These are phyloP conservation scores for Claviceps sp. DNA, from an alignment of 2,329 filamentous ascomycete species.

Conservation along the genomic window DNA sequence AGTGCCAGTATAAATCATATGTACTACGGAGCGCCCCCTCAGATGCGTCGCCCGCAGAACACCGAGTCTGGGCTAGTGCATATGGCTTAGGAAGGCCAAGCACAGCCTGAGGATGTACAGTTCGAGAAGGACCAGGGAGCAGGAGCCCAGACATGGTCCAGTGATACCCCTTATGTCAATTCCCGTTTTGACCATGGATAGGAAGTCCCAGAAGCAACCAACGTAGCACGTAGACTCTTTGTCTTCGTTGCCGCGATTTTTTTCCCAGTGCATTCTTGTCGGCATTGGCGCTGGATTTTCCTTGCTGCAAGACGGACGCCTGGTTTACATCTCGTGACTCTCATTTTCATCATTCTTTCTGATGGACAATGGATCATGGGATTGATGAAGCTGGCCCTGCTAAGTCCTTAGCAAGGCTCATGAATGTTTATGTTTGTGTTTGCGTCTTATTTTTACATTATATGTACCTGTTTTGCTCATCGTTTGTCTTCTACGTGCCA, in stretches of 20 bases:
- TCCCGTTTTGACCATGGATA: background rate
- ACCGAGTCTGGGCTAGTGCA: constrained; percentile 46
- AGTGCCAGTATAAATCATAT: constrained; percentile 49
- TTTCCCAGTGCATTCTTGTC: background rate
- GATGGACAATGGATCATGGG: too few relatives aligned
- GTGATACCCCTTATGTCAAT: constrained; percentile 12
- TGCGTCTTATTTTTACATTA: background rate
- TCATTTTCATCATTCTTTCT: too few relatives aligned
- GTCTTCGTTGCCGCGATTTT: background rate
- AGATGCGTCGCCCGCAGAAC: constrained; percentile 61
- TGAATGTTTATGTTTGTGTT: background rate
- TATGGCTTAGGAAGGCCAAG: constrained; percentile 21
- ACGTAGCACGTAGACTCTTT: background rate
- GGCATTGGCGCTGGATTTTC: background rate
- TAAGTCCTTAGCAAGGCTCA: too few relatives aligned
- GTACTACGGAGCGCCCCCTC: constrained; percentile 54
- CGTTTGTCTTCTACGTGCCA: background rate
- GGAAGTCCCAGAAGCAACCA: background rate
- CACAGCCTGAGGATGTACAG: constrained; percentile 1
- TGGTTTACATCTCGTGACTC: too few relatives aligned
- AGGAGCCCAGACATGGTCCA: constrained; percentile 4
- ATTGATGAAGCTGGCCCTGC: too few relatives aligned
- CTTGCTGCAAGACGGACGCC: too few relatives aligned
- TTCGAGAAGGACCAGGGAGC: constrained; percentile 1
- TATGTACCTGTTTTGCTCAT: background rate